Evolutionary conservation across 2,329 filamentous ascomycete genomes (phyloP).

Genomic region (Fusarium sp.): DNA sequence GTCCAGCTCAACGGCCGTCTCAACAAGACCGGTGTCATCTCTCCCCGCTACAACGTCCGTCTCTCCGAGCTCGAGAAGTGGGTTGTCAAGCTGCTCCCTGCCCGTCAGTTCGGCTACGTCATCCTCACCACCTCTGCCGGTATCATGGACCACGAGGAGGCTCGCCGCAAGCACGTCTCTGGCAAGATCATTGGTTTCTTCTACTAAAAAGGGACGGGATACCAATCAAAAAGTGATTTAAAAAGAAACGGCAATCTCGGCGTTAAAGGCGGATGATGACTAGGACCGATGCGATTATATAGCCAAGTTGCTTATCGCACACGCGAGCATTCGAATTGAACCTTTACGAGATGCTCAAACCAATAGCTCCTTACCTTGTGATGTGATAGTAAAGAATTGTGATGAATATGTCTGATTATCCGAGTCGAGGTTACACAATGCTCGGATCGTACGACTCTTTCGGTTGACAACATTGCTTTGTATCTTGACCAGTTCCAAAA

Average conservation of each 20-base stretch:
- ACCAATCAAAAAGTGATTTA: constrained; percentile 46
- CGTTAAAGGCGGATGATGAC: constrained; percentile 52
- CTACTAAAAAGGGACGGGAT: constrained; percentile 72
- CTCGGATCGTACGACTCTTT: neutral
- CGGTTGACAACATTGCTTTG: neutral
- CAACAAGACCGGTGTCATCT: constrained; percentile 99
- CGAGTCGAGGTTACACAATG: no score
- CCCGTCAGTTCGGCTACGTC: constrained; percentile 99
- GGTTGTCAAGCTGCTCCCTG: constrained; percentile 98
- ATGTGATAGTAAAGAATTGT: constrained; percentile 1
- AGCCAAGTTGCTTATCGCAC: constrained; percentile 48
- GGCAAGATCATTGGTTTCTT: constrained; percentile 99
- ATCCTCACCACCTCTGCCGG: constrained; percentile 98
- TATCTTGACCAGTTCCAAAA: neutral
- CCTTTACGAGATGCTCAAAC: constrained; percentile 48
- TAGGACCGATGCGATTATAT: constrained; percentile 52
- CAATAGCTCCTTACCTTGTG: constrained; percentile 7
- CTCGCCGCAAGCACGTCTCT: constrained; percentile 96
- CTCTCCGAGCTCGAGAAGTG: constrained; percentile 99
- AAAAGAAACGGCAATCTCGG: constrained; percentile 50
- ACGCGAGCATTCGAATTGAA: constrained; percentile 52
- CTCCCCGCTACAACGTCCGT: constrained; percentile 98
- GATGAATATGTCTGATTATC: neutral
- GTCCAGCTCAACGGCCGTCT: constrained; percentile 99
- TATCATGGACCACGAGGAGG: constrained; percentile 99